Evolutionary conservation across 73 alveolate genomes (phyloP).

Genomic region (Uronychia binucleata): DNA sequence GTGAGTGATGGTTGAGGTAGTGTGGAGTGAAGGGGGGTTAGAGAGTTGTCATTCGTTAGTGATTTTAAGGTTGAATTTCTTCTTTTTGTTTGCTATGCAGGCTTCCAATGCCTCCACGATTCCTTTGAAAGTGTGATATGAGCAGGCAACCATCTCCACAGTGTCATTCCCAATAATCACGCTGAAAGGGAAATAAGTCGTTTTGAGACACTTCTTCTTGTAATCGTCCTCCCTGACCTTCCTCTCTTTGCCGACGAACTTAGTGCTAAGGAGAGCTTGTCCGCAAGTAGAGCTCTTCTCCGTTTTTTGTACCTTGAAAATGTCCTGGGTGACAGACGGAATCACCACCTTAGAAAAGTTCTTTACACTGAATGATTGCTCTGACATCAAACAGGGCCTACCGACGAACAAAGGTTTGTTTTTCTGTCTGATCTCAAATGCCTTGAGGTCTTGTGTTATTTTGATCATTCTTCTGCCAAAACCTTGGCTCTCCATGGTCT

Average conservation of each 20-base stretch:
- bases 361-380: not conserved
- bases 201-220: constrained; percentile 17
- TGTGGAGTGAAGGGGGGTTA: not conserved
- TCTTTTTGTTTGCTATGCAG: constrained; percentile 17
- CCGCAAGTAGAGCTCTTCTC: not conserved
- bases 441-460: constrained; percentile 15
- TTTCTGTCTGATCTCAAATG: not conserved
- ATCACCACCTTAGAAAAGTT: constrained; percentile 13
- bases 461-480: constrained; percentile 51
- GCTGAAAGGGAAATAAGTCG: constrained; percentile 29
- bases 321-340: constrained; percentile 31
- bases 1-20: not conserved
- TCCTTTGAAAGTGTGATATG: constrained; percentile 34
- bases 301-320: constrained; percentile 6
- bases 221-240: constrained; percentile 16
- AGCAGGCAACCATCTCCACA: constrained; percentile 29
- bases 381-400: not conserved
- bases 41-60: not conserved
- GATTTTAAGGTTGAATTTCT: constrained; percentile 7
- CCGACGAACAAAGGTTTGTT: not conserved
- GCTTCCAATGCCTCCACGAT: constrained; percentile 44
- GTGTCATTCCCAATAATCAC: constrained; percentile 29
- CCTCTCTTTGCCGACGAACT: not conserved
- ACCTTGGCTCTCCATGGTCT: constrained; percentile 46
- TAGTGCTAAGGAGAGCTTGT: not conserved